Conservation (phyloP, 1,284 basidiomycete species). For the Athelia sp. region DNA sequence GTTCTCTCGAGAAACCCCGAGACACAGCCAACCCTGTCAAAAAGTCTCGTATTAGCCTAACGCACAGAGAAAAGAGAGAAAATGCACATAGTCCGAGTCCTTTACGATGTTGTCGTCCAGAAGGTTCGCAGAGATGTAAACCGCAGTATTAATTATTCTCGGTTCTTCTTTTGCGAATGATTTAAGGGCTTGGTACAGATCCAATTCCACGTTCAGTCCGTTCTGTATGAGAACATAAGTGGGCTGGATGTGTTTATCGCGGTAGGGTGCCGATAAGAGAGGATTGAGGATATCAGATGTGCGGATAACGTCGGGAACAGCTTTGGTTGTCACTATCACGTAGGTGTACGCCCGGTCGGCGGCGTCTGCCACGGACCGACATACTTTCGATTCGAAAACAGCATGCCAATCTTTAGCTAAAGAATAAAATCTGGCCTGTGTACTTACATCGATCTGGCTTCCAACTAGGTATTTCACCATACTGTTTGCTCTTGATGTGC, state of each 20-base stretch:
- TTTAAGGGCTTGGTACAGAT: constrained; percentile 53
- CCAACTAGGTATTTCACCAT: constrained; percentile 55
- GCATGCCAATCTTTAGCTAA: neutral
- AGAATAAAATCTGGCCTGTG: constrained; percentile 1
- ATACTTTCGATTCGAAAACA: constrained; percentile 35
- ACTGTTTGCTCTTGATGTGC: constrained; percentile 53
- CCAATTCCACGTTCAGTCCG: constrained; percentile 69
- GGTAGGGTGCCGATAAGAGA: constrained; percentile 47
- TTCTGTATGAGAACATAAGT: constrained; percentile 74
- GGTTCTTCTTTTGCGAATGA: constrained; percentile 36
- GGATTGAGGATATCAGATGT: constrained; percentile 57
- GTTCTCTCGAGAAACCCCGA: constrained; percentile 31
- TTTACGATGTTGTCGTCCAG: constrained; percentile 40
- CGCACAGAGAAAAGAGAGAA: neutral
- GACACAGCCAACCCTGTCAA: constrained; percentile 27
- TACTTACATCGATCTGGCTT: constrained; percentile 58
- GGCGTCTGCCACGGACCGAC: constrained; percentile 53
- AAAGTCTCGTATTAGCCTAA: neutral
- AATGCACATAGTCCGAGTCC: constrained; percentile 44
- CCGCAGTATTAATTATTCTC: constrained; percentile 47
- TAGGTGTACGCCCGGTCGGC: constrained; percentile 59
- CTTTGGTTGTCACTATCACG: constrained; percentile 70
- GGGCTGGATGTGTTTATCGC: constrained; percentile 41
- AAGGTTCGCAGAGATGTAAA: constrained; percentile 52
- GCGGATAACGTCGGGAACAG: constrained; percentile 61